A percentile compares a stretch with the other conserved stretches of the same genome.
These are phyloP conservation scores for Carallia pectinifolia DNA, from an alignment of 345 rosid genomes.

Conservation along the genomic window DNA sequence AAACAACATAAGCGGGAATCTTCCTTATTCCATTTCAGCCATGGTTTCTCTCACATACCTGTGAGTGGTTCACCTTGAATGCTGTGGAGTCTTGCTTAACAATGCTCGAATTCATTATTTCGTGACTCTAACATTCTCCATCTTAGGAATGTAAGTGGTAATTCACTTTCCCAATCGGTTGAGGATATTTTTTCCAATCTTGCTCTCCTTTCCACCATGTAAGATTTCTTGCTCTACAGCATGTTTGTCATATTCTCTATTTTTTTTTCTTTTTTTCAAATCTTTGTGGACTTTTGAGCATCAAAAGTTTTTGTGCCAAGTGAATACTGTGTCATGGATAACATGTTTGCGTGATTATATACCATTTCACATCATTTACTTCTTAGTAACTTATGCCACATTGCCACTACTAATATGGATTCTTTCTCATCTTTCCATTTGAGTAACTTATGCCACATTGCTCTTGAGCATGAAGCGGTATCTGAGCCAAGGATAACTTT, in stretches of 20 bases:
- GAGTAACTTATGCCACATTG: too few relatives aligned
- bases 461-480: too few relatives aligned
- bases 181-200: slow-evolving; percentile 71
- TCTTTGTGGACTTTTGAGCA: not conserved
- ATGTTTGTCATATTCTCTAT: not conserved
- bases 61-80: slow-evolving; percentile 52
- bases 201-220: slow-evolving; percentile 57
- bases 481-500: too few relatives aligned
- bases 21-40: slow-evolving; percentile 82
- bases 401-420: too few relatives aligned
- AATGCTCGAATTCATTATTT: not conserved
- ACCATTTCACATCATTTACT: too few relatives aligned
- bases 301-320: too few relatives aligned
- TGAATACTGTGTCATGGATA: too few relatives aligned
- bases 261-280: not conserved
- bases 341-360: too few relatives aligned
- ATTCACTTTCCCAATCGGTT: slow-evolving; percentile 64
- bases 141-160: slow-evolving; percentile 72
- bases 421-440: too few relatives aligned
- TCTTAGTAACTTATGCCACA: too few relatives aligned
- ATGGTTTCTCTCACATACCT: slow-evolving; percentile 71
- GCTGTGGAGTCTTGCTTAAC: slow-evolving; percentile 15
- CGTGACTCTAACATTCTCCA: slow-evolving; percentile 6
- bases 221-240: slow-evolving; percentile 34
- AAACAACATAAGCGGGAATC: slow-evolving; percentile 80